phyloP scores from a whole-genome alignment of 2,329 filamentous ascomycete genomes.

The Colletotrichum sp. region DNA sequence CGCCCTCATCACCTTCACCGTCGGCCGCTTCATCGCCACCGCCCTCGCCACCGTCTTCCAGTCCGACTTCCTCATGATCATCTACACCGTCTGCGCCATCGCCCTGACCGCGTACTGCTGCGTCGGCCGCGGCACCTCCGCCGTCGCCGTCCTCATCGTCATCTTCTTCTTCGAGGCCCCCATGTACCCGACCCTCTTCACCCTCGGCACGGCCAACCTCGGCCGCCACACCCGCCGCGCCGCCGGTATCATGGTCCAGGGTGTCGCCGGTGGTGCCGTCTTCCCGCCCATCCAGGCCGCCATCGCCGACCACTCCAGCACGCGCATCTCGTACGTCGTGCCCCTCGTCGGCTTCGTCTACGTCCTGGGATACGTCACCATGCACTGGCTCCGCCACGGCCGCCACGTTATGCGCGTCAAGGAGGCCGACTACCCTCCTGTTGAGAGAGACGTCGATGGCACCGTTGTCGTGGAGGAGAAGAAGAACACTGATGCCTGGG shows the following conservation, averaged over 20 bases:
- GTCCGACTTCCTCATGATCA: constrained; percentile 16
- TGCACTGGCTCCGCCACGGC: constrained; percentile 36
- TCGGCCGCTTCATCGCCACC: constrained; percentile 60
- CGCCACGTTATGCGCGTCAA: constrained; percentile 34
- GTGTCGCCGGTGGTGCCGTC: constrained; percentile 59
- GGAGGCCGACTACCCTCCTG: constrained; percentile 26
- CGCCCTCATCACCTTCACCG: constrained; percentile 48
- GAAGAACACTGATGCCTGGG: constrained; percentile 1
- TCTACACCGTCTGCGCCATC: constrained; percentile 51
- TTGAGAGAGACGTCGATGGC: constrained; percentile 5
- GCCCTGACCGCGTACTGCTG: constrained; percentile 27
- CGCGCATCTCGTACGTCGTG: constrained; percentile 47
- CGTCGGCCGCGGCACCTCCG: constrained; percentile 49
- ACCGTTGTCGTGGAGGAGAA: background rate
- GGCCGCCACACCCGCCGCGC: constrained; percentile 80
- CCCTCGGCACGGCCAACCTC: constrained; percentile 61
- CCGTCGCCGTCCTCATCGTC: constrained; percentile 59
- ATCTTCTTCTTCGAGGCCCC: constrained; percentile 64
- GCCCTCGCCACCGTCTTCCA: constrained; percentile 56
- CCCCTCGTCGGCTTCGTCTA: constrained; percentile 47
- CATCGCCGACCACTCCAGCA: constrained; percentile 41
- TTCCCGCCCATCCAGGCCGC: constrained; percentile 60
- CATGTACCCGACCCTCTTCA: constrained; percentile 65
- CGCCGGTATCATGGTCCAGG: constrained; percentile 64
- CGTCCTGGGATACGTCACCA: constrained; percentile 34